Evolutionary conservation across 345 rosid genomes (phyloP).

Genomic region (Nephelium lappaceum): DNA sequence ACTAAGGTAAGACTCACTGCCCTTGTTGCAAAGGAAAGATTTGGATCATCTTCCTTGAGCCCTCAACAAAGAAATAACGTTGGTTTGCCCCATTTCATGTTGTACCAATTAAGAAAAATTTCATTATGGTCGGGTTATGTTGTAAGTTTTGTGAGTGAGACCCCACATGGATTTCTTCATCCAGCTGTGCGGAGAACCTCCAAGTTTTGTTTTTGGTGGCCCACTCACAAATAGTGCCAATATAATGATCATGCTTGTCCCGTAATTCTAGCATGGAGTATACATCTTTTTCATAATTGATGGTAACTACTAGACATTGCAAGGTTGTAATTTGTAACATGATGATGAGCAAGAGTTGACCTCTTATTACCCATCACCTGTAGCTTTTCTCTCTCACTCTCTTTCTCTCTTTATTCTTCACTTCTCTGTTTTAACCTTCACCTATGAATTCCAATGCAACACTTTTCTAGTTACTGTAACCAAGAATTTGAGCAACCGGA

Average conservation of each 20-base stretch:
- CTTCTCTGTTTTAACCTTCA: not conserved
- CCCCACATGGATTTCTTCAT: slow-evolving; percentile 31
- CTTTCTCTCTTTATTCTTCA: not conserved
- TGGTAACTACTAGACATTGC: slow-evolving; percentile 11
- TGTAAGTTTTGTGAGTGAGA: slow-evolving; percentile 6
- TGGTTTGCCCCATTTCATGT: slow-evolving; percentile 2
- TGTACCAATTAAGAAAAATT: slow-evolving; percentile 18
- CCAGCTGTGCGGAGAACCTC: slow-evolving; percentile 38
- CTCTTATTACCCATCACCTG: slow-evolving; percentile 8
- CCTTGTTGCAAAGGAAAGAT: slow-evolving; percentile 10
- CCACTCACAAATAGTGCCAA: slow-evolving; percentile 22
- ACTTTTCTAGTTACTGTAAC: not conserved
- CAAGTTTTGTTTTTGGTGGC: not conserved
- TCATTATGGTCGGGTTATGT: slow-evolving; percentile 8
- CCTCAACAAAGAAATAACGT: slow-evolving; percentile 9
- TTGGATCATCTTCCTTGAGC: slow-evolving; percentile 18
- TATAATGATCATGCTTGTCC: slow-evolving; percentile 37
- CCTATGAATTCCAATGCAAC: slow-evolving; percentile 2
- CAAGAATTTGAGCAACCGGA: not conserved
- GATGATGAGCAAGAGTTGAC: slow-evolving; percentile 24
- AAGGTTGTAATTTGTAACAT: slow-evolving; percentile 6
- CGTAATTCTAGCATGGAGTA: slow-evolving; percentile 23
- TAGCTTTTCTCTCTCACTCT: not conserved
- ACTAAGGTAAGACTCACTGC: not conserved
- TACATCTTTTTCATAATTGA: slow-evolving; percentile 13